Percentiles rank a stretch among this genome's conserved stretches.
Evolutionary conservation across 1,139 yeast species (phyloP).

Genomic region (Pichia terricola): DNA sequence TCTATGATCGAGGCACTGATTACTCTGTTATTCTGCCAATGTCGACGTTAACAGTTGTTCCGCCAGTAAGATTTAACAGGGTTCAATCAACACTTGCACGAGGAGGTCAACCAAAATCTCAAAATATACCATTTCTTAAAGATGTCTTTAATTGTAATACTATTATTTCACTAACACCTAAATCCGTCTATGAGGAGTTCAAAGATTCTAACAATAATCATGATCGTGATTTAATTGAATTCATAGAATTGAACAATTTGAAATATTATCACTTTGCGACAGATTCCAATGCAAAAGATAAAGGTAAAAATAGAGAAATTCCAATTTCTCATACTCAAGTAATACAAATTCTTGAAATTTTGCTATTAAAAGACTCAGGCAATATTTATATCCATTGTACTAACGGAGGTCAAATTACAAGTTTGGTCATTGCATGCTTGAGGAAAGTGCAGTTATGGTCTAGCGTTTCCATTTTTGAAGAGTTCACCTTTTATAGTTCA

Average conservation of each 20-base stretch:
- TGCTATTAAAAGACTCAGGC: constrained; percentile 48
- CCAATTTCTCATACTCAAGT: constrained; percentile 66
- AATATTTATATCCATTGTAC: constrained; percentile 82
- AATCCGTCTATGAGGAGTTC: constrained; percentile 48
- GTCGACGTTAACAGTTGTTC: constrained; percentile 36
- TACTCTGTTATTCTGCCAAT: background rate
- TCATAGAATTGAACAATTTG: constrained; percentile 41
- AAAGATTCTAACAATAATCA: constrained; percentile 16
- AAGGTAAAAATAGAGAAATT: constrained; percentile 70
- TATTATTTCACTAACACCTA: constrained; percentile 74
- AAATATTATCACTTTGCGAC: constrained; percentile 56
- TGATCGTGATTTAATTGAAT: constrained; percentile 31
- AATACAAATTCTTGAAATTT: constrained; percentile 45
- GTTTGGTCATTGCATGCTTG: constrained; percentile 76
- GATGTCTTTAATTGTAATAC: constrained; percentile 53
- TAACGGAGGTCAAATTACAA: constrained; percentile 83
- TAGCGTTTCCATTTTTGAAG: constrained; percentile 77
- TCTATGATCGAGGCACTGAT: too few species aligned
- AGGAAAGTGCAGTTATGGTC: constrained; percentile 86
- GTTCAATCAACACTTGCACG: constrained; percentile 66
- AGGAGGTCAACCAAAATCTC: constrained; percentile 79
- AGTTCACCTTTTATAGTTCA: constrained; percentile 70
- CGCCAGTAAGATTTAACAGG: constrained; percentile 72
- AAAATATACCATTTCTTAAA: constrained; percentile 63
- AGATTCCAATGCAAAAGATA: constrained; percentile 41